Base-by-base conservation (phyloP, 139 green algal genomes). In the Micromonas commoda region DNA sequence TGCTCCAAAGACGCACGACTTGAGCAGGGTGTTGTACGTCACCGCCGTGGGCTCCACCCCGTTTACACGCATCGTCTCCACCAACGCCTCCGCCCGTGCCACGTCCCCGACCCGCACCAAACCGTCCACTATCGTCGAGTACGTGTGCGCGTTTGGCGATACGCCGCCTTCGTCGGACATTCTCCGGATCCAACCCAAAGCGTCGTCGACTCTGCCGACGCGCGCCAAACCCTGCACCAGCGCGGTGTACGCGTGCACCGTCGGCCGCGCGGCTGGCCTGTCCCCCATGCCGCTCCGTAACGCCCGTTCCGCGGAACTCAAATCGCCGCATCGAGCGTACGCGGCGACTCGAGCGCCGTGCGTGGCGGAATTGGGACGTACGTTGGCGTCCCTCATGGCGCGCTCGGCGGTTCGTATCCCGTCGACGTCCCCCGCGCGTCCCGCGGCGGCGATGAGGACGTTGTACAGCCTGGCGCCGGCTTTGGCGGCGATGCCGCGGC, bases 1-100 rank as follows among this genome's bases (percentile, higher is more conserved):
- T n/a, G n/a, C n/a, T n/a, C 28, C 63, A 2, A 31, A 28, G 35
- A 75, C 68, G 68, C 76, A 73, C 0, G 77, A 77, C 65, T 89
- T 88, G 64, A 90, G 80, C 23, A 90, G 77, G 0, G 82, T 82
- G 64, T 85, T 88, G 64, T 77, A 91, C 0, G 86, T 87, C 73
- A 85, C 51, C 23, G 78, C 76, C 31, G 86, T 83, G 0, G 79
- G 65, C 45, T 72, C 33, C n/a, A 89, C 71, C 4, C 77, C 52
- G 6, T 51, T 64, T 29, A 52, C 20, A 20, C 38, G 53, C 81
- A 90, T 87, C 13, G 54, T 16, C 26, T 34, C 20, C 3, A 75
- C 20, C 37, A 21, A 24, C 26, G n/a, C 38, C 53, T 75, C 68
- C 29, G 64, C 64, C n/a, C 23, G 23, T 26, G 26, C 64, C 4